Conservation (phyloP, 805 yeast species). For the Candida railenensis region DNA sequence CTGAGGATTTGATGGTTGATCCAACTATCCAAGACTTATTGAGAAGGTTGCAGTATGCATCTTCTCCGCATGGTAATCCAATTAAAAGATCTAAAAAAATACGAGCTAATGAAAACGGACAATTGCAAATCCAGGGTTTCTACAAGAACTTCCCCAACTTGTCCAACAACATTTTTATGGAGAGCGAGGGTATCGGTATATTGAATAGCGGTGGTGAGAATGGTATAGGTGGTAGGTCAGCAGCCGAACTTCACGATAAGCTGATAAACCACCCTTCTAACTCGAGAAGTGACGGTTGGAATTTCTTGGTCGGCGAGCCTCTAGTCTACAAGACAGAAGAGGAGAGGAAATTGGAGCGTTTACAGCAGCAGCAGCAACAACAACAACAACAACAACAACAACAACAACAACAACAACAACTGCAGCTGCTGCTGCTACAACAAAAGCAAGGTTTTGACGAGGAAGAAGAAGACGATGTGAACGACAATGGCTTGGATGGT, state of each 20-base stretch:
- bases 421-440: no score
- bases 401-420: not conserved
- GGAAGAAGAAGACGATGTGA: conserved; percentile 4
- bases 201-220: not conserved
- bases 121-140: conserved; percentile 41
- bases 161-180: conserved; percentile 37
- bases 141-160: conserved; percentile 43
- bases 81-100: conserved; percentile 32
- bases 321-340: not conserved
- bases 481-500: conserved; percentile 4
- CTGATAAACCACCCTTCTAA: conserved; percentile 3
- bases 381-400: not conserved
- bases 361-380: not conserved
- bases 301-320: conserved; percentile 27
- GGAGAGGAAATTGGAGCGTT: not conserved
- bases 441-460: not conserved
- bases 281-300: conserved; percentile 26
- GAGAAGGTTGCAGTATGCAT: conserved; percentile 56
- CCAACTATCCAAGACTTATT: conserved; percentile 64
- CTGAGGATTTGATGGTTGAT: conserved; percentile 42
- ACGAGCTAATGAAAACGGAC: conserved; percentile 38
- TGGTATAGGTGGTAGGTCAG: not conserved
- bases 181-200: conserved; percentile 3
- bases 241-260: not conserved
- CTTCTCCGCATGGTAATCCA: conserved; percentile 58